phyloP scores from a whole-genome alignment of 1,284 basidiomycete species.

The Sanghuangporus baumii region DNA sequence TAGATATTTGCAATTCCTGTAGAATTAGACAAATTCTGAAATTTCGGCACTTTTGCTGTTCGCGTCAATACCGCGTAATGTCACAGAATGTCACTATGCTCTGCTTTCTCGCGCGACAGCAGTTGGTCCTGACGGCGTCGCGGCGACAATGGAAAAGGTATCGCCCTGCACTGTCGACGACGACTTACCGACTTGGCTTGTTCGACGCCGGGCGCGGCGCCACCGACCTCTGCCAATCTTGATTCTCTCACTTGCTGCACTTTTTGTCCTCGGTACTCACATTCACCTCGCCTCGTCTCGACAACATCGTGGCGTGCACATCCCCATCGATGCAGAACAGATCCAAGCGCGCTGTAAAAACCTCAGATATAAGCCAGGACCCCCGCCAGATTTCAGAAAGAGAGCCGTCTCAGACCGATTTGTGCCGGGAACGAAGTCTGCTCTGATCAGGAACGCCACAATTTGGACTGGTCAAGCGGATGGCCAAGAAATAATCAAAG shows the following conservation, averaged over 20 bases:
- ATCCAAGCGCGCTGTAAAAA: conserved; percentile 17
- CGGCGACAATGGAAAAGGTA: too few species aligned
- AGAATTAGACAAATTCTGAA: too few species aligned
- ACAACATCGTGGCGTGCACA: neutral
- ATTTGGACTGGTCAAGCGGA: conserved; percentile 75
- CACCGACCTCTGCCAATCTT: conserved; percentile 1
- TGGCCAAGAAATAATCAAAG: conserved; percentile 59
- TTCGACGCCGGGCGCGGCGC: neutral
- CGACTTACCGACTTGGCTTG: neutral
- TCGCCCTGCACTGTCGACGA: too few species aligned
- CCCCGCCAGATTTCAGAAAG: conserved; percentile 43
- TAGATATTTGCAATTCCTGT: too few species aligned
- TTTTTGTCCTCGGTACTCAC: conserved; percentile 3
- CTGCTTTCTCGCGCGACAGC: too few species aligned
- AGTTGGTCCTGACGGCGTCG: too few species aligned
- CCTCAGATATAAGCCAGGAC: conserved; percentile 28
- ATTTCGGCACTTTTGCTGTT: too few species aligned
- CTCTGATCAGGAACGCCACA: conserved; percentile 71
- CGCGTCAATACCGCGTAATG: too few species aligned
- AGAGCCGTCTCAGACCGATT: conserved; percentile 68
- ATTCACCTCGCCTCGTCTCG: neutral
- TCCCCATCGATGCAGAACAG: neutral
- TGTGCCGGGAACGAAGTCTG: conserved; percentile 57
- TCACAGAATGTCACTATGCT: too few species aligned
- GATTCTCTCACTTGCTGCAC: neutral